phyloP scores from a whole-genome alignment of 805 yeast species.

The Scheffersomyces spartinae region DNA sequence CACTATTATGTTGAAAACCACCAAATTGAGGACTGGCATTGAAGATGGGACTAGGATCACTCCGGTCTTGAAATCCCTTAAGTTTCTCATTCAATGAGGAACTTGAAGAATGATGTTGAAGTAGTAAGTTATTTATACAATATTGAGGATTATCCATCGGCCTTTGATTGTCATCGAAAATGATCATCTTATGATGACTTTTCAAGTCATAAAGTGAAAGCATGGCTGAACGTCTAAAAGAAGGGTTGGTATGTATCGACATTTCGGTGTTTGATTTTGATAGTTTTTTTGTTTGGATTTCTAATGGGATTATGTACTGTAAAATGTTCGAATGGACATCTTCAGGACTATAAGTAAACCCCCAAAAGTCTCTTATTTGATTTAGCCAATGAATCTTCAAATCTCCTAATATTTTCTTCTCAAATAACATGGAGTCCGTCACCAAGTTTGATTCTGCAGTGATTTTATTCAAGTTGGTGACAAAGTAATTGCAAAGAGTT shows the following conservation, averaged over 20 bases:
- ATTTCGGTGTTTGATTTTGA: slow-evolving; percentile 23
- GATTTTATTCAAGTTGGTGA: slow-evolving; percentile 34
- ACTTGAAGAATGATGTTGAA: slow-evolving; percentile 28
- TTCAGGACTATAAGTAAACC: no score
- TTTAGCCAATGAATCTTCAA: slow-evolving; percentile 32
- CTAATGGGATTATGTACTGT: no score
- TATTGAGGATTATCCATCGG: slow-evolving; percentile 23
- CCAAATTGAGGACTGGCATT: no score
- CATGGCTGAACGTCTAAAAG: slow-evolving; percentile 34
- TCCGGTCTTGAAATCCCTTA: no score
- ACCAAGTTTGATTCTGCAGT: slow-evolving; percentile 19
- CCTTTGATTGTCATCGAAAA: slow-evolving; percentile 13
- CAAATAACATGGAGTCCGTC: slow-evolving; percentile 15
- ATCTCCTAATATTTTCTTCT: slow-evolving; percentile 24
- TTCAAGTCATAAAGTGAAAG: slow-evolving; percentile 30
- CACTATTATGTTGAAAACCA: no score
- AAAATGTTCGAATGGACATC: no score
- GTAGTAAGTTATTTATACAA: slow-evolving; percentile 24
- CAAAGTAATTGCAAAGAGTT: slow-evolving; percentile 30
- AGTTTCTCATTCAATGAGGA: no score
- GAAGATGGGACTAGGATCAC: no score
- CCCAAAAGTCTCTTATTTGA: no score
- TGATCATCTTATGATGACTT: slow-evolving; percentile 21
- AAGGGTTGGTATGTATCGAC: slow-evolving; percentile 31
- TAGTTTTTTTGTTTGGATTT: slow-evolving; percentile 10